Conservation (phyloP, 176 grass and related monocot genomes). For the Pontederia paniculata region DNA sequence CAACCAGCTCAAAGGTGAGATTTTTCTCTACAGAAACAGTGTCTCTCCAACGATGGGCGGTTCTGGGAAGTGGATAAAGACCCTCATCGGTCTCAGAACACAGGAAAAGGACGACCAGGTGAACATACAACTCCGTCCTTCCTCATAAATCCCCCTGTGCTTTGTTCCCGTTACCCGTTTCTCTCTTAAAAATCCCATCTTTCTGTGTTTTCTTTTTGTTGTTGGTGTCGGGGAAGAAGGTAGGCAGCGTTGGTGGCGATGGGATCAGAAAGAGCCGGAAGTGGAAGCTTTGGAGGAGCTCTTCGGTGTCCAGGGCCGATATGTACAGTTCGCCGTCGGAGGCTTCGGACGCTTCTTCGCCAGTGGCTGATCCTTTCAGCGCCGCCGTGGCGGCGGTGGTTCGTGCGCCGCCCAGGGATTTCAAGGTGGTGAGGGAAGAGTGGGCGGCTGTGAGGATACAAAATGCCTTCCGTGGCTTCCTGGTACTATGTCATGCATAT, state of each 20-base stretch:
- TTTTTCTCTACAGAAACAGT: too few relatives aligned
- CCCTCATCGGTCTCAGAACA: too few relatives aligned
- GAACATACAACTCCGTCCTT: too few relatives aligned
- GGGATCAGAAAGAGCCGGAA: conserved; percentile 32
- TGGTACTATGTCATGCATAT: conserved; percentile 24
- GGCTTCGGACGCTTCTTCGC: conserved; percentile 41
- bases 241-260: background rate
- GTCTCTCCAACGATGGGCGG: too few relatives aligned
- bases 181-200: background rate
- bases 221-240: conserved; percentile 11
- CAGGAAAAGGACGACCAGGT: too few relatives aligned
- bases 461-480: conserved; percentile 65
- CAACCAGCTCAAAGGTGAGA: too few relatives aligned
- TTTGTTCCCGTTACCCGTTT: background rate
- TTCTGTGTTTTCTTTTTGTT: background rate
- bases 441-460: conserved; percentile 72
- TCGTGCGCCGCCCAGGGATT: conserved; percentile 51
- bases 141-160: too few relatives aligned
- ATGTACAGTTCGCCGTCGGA: conserved; percentile 34
- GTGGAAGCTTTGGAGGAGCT: conserved; percentile 69
- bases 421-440: conserved; percentile 49
- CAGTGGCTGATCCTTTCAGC: conserved; percentile 38
- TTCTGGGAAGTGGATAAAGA: too few relatives aligned
- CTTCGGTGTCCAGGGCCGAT: conserved; percentile 29
- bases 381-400: conserved; percentile 46